Base-by-base conservation (phyloP, 257 asterid species). In the Primulina huaijiensis region DNA sequence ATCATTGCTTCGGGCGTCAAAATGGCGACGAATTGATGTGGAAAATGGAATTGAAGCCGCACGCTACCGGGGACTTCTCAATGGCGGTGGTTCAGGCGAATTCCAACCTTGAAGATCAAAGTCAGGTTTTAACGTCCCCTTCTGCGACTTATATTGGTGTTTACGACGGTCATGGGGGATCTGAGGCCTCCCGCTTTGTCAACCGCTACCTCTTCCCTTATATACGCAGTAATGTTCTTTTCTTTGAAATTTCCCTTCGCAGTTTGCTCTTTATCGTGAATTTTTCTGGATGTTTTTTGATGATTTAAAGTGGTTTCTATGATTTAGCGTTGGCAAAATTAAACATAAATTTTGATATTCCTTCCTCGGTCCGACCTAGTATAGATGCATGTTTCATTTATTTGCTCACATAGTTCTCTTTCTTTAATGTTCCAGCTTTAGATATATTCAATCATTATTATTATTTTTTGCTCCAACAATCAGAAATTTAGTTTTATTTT, bases 121-220 rank as follows among this genome's bases (percentile, higher is more conserved):
- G 96, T 60, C 95, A 88, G 78, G 97, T 93, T n/a, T 87, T 75
- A 46, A 86, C 91, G 12, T 90, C 99, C 52, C 92, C 97, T 2
- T 86, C 96, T 37, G 97, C 96, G 33, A 93, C 97, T 16, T 93
- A 82, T 63, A 75, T 93, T 64, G 99, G 99, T 14, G 96, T 93
- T 56, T 93, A 93, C 83, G 99, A 93, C 70, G 97, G 99, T 23
- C 99, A 94, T 38, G 99, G 99, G 25, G 99, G 99, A 6, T 95
- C 96, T 3, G 97, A 91, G 84, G 96, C 99, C 16, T 89, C 99
- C 35, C 92, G 96, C 27, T 93, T 93, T 71, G 89, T 93, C 64
- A 91, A 88, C 60, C 85, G 83, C 66, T 92, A 87, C 70, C 91
- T 90, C 67, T 87, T 93, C 64, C 88, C 94, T 65, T 86, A 90